Conservation (phyloP, 1,284 basidiomycete species). For the Leccinum cinnamomeum region DNA sequence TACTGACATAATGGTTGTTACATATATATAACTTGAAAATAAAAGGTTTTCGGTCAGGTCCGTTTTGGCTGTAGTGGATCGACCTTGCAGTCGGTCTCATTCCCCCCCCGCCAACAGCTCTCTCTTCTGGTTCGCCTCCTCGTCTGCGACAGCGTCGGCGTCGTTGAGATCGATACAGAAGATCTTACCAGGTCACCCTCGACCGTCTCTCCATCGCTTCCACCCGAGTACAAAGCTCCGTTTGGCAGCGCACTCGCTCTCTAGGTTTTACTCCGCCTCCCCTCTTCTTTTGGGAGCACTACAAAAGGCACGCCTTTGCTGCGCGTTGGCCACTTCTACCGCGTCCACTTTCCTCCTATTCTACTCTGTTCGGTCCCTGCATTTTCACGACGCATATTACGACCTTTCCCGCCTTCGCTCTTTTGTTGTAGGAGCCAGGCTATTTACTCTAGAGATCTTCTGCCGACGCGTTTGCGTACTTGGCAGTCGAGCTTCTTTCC, state of each 20-base stretch:
- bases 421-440: slow-evolving; percentile 22
- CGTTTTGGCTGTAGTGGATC: slow-evolving; percentile 43
- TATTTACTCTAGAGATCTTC: slow-evolving; percentile 41
- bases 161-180: slow-evolving; percentile 42
- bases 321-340: slow-evolving; percentile 71
- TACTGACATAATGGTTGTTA: slow-evolving; percentile 28
- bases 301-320: slow-evolving; percentile 89
- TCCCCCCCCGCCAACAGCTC: slow-evolving; percentile 33
- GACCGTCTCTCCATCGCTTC: slow-evolving; percentile 14
- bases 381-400: slow-evolving; percentile 53
- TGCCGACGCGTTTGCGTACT: slow-evolving; percentile 41
- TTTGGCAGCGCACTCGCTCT: slow-evolving; percentile 28
- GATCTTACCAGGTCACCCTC: slow-evolving; percentile 29
- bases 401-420: slow-evolving; percentile 39
- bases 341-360: slow-evolving; percentile 35
- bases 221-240: slow-evolving; percentile 22
- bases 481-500: slow-evolving; percentile 41
- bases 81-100: slow-evolving; percentile 44
- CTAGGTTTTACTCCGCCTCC: slow-evolving; percentile 37
- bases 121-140: slow-evolving; percentile 38
- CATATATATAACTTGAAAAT: slow-evolving; percentile 34
- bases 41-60: slow-evolving; percentile 20
- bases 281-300: slow-evolving; percentile 23
- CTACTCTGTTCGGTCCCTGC: slow-evolving; percentile 44
- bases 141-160: slow-evolving; percentile 44